Evolutionary conservation across 352 stramenopile species (phyloP).

Genomic region (Pythium guiyangense): DNA sequence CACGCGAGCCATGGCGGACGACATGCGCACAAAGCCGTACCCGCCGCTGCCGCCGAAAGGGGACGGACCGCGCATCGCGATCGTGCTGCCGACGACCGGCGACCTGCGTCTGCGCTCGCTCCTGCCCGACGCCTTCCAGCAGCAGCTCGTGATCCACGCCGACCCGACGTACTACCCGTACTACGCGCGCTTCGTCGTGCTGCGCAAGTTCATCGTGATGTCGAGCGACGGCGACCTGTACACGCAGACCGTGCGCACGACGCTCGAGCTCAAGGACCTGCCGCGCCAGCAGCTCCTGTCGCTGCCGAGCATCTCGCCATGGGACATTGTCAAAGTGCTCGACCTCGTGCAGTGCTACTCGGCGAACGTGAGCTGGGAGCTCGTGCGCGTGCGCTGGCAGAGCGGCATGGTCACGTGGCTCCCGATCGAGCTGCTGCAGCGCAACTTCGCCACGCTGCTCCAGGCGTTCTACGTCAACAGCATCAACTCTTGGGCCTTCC

Average conservation of each 20-base stretch:
- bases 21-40: constrained; percentile 65
- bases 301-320: constrained; percentile 42
- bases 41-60: constrained; percentile 41
- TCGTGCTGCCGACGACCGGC: constrained; percentile 48
- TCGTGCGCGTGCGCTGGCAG: constrained; percentile 65
- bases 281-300: constrained; percentile 40
- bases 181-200: constrained; percentile 55
- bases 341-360: constrained; percentile 62
- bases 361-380: constrained; percentile 50
- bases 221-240: constrained; percentile 61
- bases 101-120: constrained; percentile 56
- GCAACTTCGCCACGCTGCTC: constrained; percentile 33
- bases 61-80: constrained; percentile 21
- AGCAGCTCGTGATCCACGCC: constrained; percentile 51
- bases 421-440: constrained; percentile 49
- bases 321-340: constrained; percentile 62
- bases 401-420: constrained; percentile 67
- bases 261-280: constrained; percentile 34
- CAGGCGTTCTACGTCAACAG: constrained; percentile 77
- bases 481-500: constrained; percentile 72
- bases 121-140: constrained; percentile 36
- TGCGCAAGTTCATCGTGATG: constrained; percentile 75
- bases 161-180: constrained; percentile 31
- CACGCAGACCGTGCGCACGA: constrained; percentile 31
- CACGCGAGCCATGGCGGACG: constrained; percentile 15